These are phyloP conservation scores for Neurospora discreta DNA, from an alignment of 495 filamentous ascomycete genomes.

Conservation along the genomic window DNA sequence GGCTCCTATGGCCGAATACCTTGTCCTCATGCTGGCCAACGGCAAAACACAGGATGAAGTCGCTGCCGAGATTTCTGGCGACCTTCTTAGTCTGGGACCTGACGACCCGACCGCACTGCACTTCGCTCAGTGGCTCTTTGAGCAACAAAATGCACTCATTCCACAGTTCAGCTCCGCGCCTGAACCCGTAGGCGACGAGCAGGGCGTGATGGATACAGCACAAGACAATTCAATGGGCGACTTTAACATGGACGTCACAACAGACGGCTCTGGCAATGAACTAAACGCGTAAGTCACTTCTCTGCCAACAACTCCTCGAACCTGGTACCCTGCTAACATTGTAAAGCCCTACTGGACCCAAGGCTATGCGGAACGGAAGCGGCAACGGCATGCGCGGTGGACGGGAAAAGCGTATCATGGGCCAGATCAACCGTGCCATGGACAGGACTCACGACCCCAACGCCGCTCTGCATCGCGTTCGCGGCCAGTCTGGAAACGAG, in stretches of 20 bases:
- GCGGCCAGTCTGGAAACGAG: constrained; percentile 57
- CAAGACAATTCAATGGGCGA: constrained; percentile 34
- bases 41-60: constrained; percentile 86
- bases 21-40: constrained; percentile 92
- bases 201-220: constrained; percentile 4
- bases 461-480: constrained; percentile 68
- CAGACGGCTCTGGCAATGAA: constrained; percentile 30
- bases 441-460: constrained; percentile 54
- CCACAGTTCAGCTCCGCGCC: constrained; percentile 45
- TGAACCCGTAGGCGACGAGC: constrained; percentile 10
- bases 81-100: constrained; percentile 71
- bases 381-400: constrained; percentile 23
- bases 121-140: constrained; percentile 86
- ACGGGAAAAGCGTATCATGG: constrained; percentile 68
- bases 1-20: constrained; percentile 83
- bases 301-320: background rate
- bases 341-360: constrained; percentile 56
- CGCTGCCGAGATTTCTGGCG: constrained; percentile 76
- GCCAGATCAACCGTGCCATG: constrained; percentile 80
- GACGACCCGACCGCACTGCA: constrained; percentile 73
- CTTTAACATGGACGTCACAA: constrained; percentile 53
- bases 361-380: constrained; percentile 76
- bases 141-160: constrained; percentile 61
- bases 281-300: constrained; percentile 54
- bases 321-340: background rate